A percentile compares a stretch with the other conserved stretches of the same genome.
phyloP scores from a whole-genome alignment of 805 yeast genomes.

The Schizosaccharomyces pombe region DNA sequence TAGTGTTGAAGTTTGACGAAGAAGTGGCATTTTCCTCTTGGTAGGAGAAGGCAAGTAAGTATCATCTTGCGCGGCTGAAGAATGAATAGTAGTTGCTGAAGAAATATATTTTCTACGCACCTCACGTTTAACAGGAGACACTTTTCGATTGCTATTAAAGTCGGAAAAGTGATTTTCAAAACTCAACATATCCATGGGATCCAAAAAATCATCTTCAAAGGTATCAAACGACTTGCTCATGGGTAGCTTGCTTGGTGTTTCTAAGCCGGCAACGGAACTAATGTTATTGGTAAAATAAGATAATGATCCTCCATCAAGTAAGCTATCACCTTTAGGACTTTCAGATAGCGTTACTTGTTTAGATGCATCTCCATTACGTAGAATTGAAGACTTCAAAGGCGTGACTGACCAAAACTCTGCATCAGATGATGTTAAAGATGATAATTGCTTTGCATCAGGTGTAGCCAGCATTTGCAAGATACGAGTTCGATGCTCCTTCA shows the following conservation, averaged over 20 bases:
- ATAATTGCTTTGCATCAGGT: neutral
- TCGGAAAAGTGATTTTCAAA: neutral
- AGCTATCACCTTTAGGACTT: neutral
- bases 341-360: neutral
- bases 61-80: neutral
- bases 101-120: neutral
- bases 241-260: neutral
- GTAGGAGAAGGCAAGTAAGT: neutral
- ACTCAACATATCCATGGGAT: neutral
- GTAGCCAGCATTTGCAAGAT: neutral
- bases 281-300: no score
- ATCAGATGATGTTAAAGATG: neutral
- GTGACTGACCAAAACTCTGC: neutral
- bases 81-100: neutral
- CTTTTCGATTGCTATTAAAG: neutral
- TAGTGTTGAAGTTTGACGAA: neutral
- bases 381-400: neutral
- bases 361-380: neutral
- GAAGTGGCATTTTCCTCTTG: neutral
- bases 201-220: neutral
- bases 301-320: no score
- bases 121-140: neutral
- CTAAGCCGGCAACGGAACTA: neutral
- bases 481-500: neutral
- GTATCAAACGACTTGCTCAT: neutral